Base-by-base conservation (phyloP, 2,329 filamentous ascomycete species). In the Penicillium freii region DNA sequence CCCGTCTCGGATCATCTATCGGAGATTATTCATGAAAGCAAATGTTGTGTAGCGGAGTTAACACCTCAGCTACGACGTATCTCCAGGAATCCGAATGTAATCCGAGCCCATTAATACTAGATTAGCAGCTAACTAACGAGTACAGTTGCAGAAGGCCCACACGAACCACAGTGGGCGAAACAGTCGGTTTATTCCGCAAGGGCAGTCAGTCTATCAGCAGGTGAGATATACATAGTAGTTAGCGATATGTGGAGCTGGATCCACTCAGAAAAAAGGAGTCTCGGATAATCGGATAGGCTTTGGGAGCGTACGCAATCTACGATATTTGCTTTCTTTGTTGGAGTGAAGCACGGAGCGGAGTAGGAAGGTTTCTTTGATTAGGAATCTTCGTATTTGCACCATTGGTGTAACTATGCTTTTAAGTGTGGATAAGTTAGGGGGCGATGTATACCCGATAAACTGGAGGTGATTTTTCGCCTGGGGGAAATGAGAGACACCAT, bases 171-270 rank as follows among this genome's bases (percentile, higher is more conserved):
- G 62, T 65, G 58, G 58, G 58, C 52, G 57, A 63, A 62, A 51
- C 47, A 34, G 62, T 63, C 65, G 61, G 63, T 51, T 60, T 63
- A 58, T 50, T 59, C 65, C 65, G 65, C 63, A 62, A 65, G 58
- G 60, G 52, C 27, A 50, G 54, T 59, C 27, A 50, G 54, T 59
- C 31, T 53, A 47, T 58, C 54, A 55, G 45, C 43, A 36, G 25
- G 47, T 55, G 43, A 52, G 50, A 62, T 66, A 65, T 31, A 11
- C 29, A 31, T 66, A 62, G 54, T 66, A 62, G 54, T 63, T 65
- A 59, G 63, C 60, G 62, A 67, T 59, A 50, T 59, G 63, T 66
- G 65, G 65, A 58, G 51, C 44, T 40, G 21, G 63, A 57, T 31
- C 61, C 62, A 63, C 63, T 45, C 1, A 25, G 46, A 25, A 58